Evolutionary conservation across 306 rosid genomes (phyloP).

Genomic region (Styphnolobium japonicum): DNA sequence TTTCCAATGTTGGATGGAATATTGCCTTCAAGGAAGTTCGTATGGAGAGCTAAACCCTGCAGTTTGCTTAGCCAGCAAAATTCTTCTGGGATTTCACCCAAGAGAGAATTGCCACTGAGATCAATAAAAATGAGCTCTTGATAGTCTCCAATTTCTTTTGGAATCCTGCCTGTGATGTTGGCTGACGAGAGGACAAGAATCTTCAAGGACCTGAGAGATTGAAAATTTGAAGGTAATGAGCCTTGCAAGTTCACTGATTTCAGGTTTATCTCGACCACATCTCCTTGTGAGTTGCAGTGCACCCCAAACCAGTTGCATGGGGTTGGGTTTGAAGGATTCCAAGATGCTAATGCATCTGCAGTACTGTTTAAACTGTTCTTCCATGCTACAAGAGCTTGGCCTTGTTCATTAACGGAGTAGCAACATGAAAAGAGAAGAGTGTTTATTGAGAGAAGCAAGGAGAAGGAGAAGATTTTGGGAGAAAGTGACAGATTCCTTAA

Average conservation of each 20-base stretch:
- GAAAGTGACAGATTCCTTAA: slow-evolving; percentile 44
- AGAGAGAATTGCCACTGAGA: slow-evolving; percentile 60
- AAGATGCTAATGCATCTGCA: slow-evolving; percentile 48
- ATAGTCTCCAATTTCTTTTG: slow-evolving; percentile 63
- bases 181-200: slow-evolving; percentile 50
- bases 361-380: slow-evolving; percentile 57
- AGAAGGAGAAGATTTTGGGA: slow-evolving; percentile 46
- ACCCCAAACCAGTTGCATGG: slow-evolving; percentile 92
- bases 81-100: slow-evolving; percentile 68
- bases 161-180: slow-evolving; percentile 68
- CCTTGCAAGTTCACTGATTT: slow-evolving; percentile 63
- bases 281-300: slow-evolving; percentile 54
- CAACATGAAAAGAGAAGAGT: slow-evolving; percentile 49
- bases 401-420: slow-evolving; percentile 77
- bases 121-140: slow-evolving; percentile 52
- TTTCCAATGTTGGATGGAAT: slow-evolving; percentile 62
- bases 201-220: slow-evolving; percentile 54
- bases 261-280: slow-evolving; percentile 59
- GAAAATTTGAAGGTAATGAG: slow-evolving; percentile 71
- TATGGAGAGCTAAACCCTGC: slow-evolving; percentile 43
- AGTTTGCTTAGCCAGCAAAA: slow-evolving; percentile 66
- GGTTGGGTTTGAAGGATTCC: slow-evolving; percentile 51
- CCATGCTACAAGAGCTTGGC: slow-evolving; percentile 79
- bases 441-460: slow-evolving; percentile 45
- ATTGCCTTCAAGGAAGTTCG: slow-evolving; percentile 63